A percentile compares a stretch with the other conserved stretches of the same genome.
phyloP scores from a whole-genome alignment of 2,329 filamentous ascomycete species.

The Ophiosphaerella herpotricha region DNA sequence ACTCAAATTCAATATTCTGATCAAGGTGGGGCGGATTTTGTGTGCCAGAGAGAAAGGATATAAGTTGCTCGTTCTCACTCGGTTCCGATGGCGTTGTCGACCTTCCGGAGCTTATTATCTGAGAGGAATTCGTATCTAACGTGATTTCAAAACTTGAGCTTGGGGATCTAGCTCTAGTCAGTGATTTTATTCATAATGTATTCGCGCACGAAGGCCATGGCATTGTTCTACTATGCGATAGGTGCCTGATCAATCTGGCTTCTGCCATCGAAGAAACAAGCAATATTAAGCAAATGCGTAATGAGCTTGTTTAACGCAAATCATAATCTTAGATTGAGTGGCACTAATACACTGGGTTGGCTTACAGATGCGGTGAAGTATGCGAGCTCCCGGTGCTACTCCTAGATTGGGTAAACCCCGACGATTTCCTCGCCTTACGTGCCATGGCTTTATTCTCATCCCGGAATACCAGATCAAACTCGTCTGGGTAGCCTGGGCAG shows the following conservation, averaged over 20 bases:
- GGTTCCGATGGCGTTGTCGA: constrained; percentile 16
- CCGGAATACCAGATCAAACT: constrained; percentile 73
- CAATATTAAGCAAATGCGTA: neutral
- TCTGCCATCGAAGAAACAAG: neutral
- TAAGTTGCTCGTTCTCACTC: constrained; percentile 23
- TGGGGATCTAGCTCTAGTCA: constrained; percentile 22
- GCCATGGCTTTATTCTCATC: constrained; percentile 73
- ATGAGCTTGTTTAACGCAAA: neutral
- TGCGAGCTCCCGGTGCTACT: constrained; percentile 28
- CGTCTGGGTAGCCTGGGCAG: constrained; percentile 56
- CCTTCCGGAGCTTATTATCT: constrained; percentile 10
- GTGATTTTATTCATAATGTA: neutral
- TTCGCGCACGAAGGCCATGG: neutral
- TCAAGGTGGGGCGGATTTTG: constrained; percentile 17
- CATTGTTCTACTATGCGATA: neutral
- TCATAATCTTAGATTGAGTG: neutral
- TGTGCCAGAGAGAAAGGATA: constrained; percentile 22
- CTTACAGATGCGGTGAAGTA: constrained; percentile 38
- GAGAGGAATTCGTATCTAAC: constrained; percentile 13
- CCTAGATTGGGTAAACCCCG: constrained; percentile 20
- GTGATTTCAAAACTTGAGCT: constrained; percentile 22
- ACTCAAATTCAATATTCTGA: constrained; percentile 28
- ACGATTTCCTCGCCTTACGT: constrained; percentile 60
- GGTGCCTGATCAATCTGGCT: neutral
- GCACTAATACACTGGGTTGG: neutral